These are phyloP conservation scores for Endothia cerciana DNA, from an alignment of 2,329 filamentous ascomycete species.

Conservation along the genomic window DNA sequence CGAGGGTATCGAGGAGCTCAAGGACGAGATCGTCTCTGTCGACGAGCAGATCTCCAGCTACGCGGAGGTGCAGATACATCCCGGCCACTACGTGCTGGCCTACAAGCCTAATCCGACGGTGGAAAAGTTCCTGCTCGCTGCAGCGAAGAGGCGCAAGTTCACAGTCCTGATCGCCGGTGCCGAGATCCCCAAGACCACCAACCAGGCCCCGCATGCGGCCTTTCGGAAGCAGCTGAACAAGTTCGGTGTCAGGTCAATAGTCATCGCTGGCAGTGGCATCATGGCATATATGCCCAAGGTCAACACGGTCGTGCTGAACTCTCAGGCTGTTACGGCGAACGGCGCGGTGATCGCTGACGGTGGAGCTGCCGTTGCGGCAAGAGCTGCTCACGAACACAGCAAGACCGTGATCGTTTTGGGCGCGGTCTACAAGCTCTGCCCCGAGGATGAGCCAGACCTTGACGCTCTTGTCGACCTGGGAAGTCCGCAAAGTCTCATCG, in stretches of 20 bases:
- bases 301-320: conserved; percentile 91
- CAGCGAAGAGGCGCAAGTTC: conserved; percentile 87
- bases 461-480: conserved; percentile 86
- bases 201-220: conserved; percentile 50
- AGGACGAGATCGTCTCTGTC: conserved; percentile 90
- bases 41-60: conserved; percentile 91
- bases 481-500: conserved; percentile 74
- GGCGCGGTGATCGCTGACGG: conserved; percentile 83
- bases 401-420: conserved; percentile 87
- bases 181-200: conserved; percentile 44
- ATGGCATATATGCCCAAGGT: conserved; percentile 95
- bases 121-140: conserved; percentile 85
- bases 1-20: conserved; percentile 91
- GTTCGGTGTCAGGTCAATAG: conserved; percentile 79
- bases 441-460: conserved; percentile 83
- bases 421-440: conserved; percentile 92
- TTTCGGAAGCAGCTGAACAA: conserved; percentile 79
- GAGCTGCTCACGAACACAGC: conserved; percentile 79
- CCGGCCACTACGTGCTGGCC: conserved; percentile 89
- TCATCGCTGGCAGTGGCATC: conserved; percentile 81
- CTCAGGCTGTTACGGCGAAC: conserved; percentile 85
- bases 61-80: conserved; percentile 89
- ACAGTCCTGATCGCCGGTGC: conserved; percentile 83
- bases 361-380: conserved; percentile 82
- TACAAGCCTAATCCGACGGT: conserved; percentile 86